These are phyloP conservation scores for Pyronema domesticum DNA, from an alignment of 495 filamentous ascomycete species.

Conservation along the genomic window DNA sequence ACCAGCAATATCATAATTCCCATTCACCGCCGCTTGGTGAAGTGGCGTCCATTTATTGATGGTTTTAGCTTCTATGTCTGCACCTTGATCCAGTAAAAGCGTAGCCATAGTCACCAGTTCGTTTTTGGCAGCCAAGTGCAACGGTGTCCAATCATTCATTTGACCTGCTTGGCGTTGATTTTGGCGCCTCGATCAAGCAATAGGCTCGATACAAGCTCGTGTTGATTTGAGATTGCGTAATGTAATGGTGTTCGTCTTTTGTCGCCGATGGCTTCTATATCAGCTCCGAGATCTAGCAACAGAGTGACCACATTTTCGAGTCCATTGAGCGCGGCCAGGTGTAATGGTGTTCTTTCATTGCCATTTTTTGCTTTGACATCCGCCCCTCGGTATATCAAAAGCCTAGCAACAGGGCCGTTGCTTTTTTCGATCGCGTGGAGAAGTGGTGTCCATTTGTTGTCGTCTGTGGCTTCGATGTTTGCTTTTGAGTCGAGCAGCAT, in stretches of 20 bases:
- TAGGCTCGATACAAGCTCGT: conserved; percentile 31
- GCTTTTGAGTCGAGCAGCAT: conserved; percentile 27
- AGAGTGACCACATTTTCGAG: conserved; percentile 9
- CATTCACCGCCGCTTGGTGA: conserved; percentile 12
- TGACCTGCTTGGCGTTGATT: conserved; percentile 6
- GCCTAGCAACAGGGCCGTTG: conserved; percentile 9
- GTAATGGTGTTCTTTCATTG: conserved; percentile 13
- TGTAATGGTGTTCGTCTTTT: conserved; percentile 36
- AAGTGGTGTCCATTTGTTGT: conserved; percentile 9
- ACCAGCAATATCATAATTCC: conserved; percentile 9
- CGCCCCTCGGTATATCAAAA: conserved; percentile 16
- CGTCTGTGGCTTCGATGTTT: not conserved
- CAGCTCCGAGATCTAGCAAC: conserved; percentile 25
- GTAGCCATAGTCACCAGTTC: conserved; percentile 2
- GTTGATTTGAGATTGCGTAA: conserved; percentile 39
- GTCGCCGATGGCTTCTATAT: conserved; percentile 27
- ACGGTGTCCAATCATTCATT: conserved; percentile 21
- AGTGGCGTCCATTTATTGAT: conserved; percentile 10
- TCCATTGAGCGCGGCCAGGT: conserved; percentile 7
- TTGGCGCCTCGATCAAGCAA: conserved; percentile 25
- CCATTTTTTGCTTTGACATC: conserved; percentile 11
- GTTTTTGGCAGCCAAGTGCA: conserved; percentile 6
- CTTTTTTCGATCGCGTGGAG: conserved; percentile 11
- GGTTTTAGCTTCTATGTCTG: conserved; percentile 12
- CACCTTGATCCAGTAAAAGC: conserved; percentile 13